Evolutionary conservation across 2,329 filamentous ascomycete species (phyloP).

Genomic region (Talaromyces atroroseus): DNA sequence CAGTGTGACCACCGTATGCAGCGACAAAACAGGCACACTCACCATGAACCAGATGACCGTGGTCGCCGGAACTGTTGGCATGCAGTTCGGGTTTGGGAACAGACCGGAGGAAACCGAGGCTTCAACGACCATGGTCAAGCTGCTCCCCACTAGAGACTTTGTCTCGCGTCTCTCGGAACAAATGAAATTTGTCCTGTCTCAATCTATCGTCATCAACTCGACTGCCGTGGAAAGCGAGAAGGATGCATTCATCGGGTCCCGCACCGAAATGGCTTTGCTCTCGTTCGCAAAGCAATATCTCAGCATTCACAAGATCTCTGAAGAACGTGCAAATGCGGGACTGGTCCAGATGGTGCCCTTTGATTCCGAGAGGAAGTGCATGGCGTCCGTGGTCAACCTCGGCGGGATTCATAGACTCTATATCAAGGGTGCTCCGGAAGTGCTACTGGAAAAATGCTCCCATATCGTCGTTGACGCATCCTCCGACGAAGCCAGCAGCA

Average conservation of each 20-base stretch:
- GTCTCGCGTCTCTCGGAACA: slow-evolving; percentile 28
- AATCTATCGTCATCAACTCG: slow-evolving; percentile 49
- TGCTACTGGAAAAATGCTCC: slow-evolving; percentile 36
- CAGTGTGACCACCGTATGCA: slow-evolving; percentile 73
- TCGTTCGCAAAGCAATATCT: slow-evolving; percentile 62
- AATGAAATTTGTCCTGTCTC: slow-evolving; percentile 33
- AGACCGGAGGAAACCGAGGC: background rate
- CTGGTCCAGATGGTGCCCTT: slow-evolving; percentile 67
- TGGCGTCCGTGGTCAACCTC: slow-evolving; percentile 44
- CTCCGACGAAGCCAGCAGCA: background rate
- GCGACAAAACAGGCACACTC: slow-evolving; percentile 71
- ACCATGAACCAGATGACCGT: slow-evolving; percentile 74
- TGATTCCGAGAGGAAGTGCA: slow-evolving; percentile 68
- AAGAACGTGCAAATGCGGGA: slow-evolving; percentile 57
- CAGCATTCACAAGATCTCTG: slow-evolving; percentile 57
- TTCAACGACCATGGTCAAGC: too few species aligned
- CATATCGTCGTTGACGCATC: slow-evolving; percentile 19
- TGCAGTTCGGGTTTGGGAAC: slow-evolving; percentile 12
- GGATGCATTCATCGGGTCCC: slow-evolving; percentile 70
- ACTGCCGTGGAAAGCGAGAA: slow-evolving; percentile 72
- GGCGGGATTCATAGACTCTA: slow-evolving; percentile 39
- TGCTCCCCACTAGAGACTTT: too few species aligned
- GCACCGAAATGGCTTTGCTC: slow-evolving; percentile 71
- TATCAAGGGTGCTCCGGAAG: slow-evolving; percentile 46
- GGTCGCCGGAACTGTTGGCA: slow-evolving; percentile 63